Percentiles rank a stretch among this genome's conserved stretches.
Evolutionary conservation across 108 stramenopile genomes (phyloP).

Genomic region (Skeletonema menzelii): DNA sequence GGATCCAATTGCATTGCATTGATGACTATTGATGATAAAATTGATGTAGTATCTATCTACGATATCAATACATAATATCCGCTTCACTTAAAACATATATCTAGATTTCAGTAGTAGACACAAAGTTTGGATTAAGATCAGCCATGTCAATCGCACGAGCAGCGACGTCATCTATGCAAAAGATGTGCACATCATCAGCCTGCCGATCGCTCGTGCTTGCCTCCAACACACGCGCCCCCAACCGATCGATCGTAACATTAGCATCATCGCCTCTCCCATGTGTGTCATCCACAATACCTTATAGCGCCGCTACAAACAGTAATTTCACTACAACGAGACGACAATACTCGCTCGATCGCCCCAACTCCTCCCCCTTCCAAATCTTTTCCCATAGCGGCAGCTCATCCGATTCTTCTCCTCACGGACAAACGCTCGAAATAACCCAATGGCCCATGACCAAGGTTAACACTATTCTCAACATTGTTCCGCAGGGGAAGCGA

Average conservation of each 20-base stretch:
- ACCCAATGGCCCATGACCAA: constrained; percentile 82
- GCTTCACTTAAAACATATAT: too few species aligned
- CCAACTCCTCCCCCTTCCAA: constrained; percentile 23
- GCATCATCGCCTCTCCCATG: constrained; percentile 6
- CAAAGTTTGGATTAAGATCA: too few species aligned
- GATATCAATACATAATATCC: too few species aligned
- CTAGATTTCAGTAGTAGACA: too few species aligned
- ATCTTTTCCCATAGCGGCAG: constrained; percentile 19
- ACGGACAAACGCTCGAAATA: constrained; percentile 49
- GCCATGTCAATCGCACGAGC: neutral
- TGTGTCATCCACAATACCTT: neutral
- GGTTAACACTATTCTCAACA: constrained; percentile 91
- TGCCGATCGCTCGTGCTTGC: constrained; percentile 10
- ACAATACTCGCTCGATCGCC: constrained; percentile 47
- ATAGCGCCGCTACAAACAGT: neutral
- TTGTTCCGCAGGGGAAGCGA: constrained; percentile 90
- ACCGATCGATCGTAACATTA: constrained; percentile 2
- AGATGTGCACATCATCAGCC: constrained; percentile 20
- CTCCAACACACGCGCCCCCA: neutral
- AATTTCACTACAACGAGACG: constrained; percentile 9
- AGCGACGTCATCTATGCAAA: constrained; percentile 4
- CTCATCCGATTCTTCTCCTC: constrained; percentile 39
- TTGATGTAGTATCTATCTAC: too few species aligned
- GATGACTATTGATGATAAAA: too few species aligned
- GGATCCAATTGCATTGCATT: too few species aligned